These are phyloP conservation scores for Ajuga chamaepitys DNA, from an alignment of 257 asterid genomes.

Conservation along the genomic window DNA sequence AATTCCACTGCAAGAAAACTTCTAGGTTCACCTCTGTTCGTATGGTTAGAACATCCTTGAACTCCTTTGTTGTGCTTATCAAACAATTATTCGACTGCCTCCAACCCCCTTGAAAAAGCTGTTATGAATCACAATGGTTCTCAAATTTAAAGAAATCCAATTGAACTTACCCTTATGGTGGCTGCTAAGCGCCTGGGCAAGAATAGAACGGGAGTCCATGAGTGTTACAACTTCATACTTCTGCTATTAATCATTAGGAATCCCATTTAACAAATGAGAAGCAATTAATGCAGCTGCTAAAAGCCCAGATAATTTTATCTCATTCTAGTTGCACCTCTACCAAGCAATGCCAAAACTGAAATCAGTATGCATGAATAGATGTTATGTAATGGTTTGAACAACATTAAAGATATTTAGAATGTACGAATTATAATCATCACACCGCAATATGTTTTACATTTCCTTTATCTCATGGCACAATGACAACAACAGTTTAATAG, in stretches of 20 bases:
- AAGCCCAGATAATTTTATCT: too few relatives aligned
- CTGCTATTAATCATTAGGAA: constrained; percentile 51
- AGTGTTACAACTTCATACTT: too few relatives aligned
- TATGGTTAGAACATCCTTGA: constrained; percentile 67
- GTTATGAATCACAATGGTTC: too few relatives aligned
- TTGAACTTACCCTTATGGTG: constrained; percentile 47
- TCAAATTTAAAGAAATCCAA: not conserved
- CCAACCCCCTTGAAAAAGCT: too few relatives aligned
- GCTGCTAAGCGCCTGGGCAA: constrained; percentile 61
- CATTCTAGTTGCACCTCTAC: constrained; percentile 60
- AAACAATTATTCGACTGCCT: constrained; percentile 63
- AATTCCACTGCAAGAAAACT: constrained; percentile 6
- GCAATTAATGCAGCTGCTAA: constrained; percentile 69
- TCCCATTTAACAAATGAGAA: constrained; percentile 41
- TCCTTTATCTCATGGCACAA: too few relatives aligned
- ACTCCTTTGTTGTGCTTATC: constrained; percentile 72
- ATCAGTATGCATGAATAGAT: not conserved
- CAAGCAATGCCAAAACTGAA: constrained; percentile 10
- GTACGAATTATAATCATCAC: too few relatives aligned
- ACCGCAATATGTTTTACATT: too few relatives aligned
- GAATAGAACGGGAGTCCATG: constrained; percentile 68
- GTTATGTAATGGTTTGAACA: not conserved
- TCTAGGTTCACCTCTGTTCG: constrained; percentile 62
- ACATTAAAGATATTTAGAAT: too few relatives aligned
- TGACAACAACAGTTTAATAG: too few relatives aligned